Base-by-base conservation (phyloP, 306 rosid species). In the Glycine tomentella region DNA sequence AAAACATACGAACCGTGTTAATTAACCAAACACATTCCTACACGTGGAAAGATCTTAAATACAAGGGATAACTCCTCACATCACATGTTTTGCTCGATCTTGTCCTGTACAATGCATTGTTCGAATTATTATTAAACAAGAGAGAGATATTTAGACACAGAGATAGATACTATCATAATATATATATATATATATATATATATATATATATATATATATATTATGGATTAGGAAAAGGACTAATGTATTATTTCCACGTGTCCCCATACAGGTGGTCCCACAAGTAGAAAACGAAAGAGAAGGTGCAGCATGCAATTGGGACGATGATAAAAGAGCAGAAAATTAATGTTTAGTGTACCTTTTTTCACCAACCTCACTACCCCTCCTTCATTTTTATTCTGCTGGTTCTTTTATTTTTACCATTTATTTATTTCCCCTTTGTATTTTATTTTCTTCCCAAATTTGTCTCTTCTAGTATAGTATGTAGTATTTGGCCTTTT, bases 241-340 rank as follows among this genome's bases (percentile, higher is more conserved):
- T 65, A 59, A 79, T 40, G 14, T 50, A 11, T 50, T 31, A 42
- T 42, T 62, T 62, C 3, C 33, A 25, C 4, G 42, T 81, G 81
- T 82, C 70, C 79, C 2, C 66, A 49, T 85, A 87, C 90, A 92
- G 97, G 97, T 90, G 84, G 97, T 92, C 84, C 97, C 97, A 58
- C 92, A 86, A n/a, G 69, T 84, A 61, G 83, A 85, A 25, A 25
- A 25, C 2, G 31, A 25, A 81, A 75, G 65, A n/a, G 68, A 81
- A 61, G 80, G 50, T 52, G 76, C 61, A 25, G 31, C 36, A 51
- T 49, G 9, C 55, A 6, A 64, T 49, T 15, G 46, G 7, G 84
- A 49, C 0, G 75, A 57, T 44, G 77, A 80, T 50, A 75, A 82
- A 82, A 49, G 76, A 63, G 72, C 84, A 59, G 70, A 63, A n/a